Evolutionary conservation across 805 yeast species (phyloP), one percentile per base, ranked within the genome.

Genomic region (Yarrowia alimentaria): DNA sequence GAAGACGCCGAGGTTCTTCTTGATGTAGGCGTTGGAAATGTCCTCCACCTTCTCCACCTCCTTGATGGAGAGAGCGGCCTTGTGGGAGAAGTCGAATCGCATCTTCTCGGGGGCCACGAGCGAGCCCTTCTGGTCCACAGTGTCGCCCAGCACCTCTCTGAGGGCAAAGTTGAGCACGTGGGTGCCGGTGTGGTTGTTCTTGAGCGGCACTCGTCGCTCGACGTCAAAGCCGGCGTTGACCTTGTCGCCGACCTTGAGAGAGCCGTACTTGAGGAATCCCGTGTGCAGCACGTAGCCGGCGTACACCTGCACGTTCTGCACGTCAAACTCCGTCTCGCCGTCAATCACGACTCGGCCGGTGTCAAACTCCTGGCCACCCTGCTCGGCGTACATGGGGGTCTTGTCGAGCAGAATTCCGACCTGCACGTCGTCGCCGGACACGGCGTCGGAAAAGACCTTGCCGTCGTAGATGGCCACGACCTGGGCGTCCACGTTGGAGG

Each of bases 301-400:
- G 64, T 89, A 93, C 33, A 75, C 74, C 72, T 93, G 99, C 45
- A 89, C 97, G 64, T 93, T 89, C 57, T 81, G 83, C 54, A 93
- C 98, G 54, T 79, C 81, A 69, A 93, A 91, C 67, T 91, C 96
- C 52, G 90, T 75, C 59, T 70, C 70, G 37, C 94, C 96, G 64
- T 90, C 97, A 61, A 88, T 80, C 47, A 88, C 90, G 57, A 93
- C 76, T 68, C 79, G 84, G 70, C 99, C 99, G 33, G 94, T 85
- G 67, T 93, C 99, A 64, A 77, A 84, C 69, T 89, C 97, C 75
- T 93, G 99, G 64, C 99, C 99, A 80, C 99, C 99, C 70, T 87
- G 94, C 73, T 93, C 99, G 45, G 99, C 98, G 64, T 93, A 93
- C 70, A 93, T 88, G 67, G 94, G 93, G 19, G 98, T 87, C 67